phyloP scores from a whole-genome alignment of 371 early-diverging fungal genomes.

The Zancudomyces culisetae region DNA sequence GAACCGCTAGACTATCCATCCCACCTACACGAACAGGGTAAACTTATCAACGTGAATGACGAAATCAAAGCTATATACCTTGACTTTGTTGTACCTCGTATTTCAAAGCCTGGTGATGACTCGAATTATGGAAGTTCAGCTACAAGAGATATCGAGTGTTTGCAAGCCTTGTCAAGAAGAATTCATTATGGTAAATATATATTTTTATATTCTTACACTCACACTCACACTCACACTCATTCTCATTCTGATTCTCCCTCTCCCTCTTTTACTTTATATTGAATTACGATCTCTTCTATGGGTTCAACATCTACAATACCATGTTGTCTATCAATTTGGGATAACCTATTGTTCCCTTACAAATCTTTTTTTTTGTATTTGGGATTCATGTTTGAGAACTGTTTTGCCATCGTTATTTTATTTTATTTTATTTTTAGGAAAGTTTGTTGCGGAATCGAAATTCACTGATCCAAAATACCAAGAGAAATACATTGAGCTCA shows the following conservation, averaged over 20 bases:
- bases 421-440: constrained; percentile 12
- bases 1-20: constrained; percentile 56
- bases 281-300: too few relatives aligned
- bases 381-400: too few relatives aligned
- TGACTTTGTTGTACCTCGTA: constrained; percentile 43
- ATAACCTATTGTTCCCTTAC: too few relatives aligned
- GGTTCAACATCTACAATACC: too few relatives aligned
- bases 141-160: constrained; percentile 75
- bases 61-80: constrained; percentile 60
- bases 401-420: too few relatives aligned
- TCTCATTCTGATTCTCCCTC: too few relatives aligned
- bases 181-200: constrained; percentile 63
- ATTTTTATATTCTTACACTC: too few relatives aligned
- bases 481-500: constrained; percentile 63
- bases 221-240: too few relatives aligned
- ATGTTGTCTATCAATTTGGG: too few relatives aligned
- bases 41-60: constrained; percentile 75
- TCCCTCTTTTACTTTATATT: too few relatives aligned
- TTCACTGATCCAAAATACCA: constrained; percentile 57
- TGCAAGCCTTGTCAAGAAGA: constrained; percentile 78
- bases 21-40: constrained; percentile 38
- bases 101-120: constrained; percentile 51
- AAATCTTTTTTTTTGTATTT: too few relatives aligned
- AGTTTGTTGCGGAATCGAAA: constrained; percentile 91
- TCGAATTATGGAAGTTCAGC: constrained; percentile 79